These are phyloP conservation scores for Pseudoscleropodium purum DNA, from an alignment of 225 moss, liverwort and hornwort species.

Conservation along the genomic window DNA sequence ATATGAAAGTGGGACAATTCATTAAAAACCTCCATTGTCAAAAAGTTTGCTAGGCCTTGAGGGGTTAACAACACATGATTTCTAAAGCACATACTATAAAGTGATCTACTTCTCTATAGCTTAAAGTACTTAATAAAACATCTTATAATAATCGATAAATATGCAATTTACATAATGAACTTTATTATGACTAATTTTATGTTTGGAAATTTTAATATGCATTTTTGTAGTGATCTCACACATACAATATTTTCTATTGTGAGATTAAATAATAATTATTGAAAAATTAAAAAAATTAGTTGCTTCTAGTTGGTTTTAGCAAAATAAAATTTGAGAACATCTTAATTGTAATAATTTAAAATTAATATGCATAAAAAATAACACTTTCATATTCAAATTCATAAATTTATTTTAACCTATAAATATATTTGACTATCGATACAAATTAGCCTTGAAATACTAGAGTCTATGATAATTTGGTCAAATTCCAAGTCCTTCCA, in stretches of 20 bases:
- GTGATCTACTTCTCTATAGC: rapidly evolving
- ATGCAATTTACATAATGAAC: not conserved
- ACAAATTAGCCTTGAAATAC: too few relatives aligned
- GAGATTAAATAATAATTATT: not conserved
- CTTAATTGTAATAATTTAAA: not conserved
- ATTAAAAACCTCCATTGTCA: too few relatives aligned
- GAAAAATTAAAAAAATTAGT: not conserved
- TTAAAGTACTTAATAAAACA: not conserved
- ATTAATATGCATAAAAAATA: not conserved
- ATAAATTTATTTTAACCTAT: too few relatives aligned
- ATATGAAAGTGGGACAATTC: too few relatives aligned
- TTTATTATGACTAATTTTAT: not conserved
- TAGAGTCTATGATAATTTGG: too few relatives aligned
- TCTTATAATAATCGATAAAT: not conserved
- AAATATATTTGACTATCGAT: too few relatives aligned
- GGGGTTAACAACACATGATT: not conserved
- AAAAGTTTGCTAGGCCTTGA: too few relatives aligned
- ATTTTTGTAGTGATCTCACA: not conserved
- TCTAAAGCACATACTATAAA: too few relatives aligned
- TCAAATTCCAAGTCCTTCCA: too few relatives aligned
- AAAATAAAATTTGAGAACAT: not conserved
- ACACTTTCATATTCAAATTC: too few relatives aligned
- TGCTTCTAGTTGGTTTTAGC: not conserved
- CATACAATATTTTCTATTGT: not conserved
- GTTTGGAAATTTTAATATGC: not conserved